Base-by-base conservation (phyloP, 116 monocot species). In the Zostera marina region DNA sequence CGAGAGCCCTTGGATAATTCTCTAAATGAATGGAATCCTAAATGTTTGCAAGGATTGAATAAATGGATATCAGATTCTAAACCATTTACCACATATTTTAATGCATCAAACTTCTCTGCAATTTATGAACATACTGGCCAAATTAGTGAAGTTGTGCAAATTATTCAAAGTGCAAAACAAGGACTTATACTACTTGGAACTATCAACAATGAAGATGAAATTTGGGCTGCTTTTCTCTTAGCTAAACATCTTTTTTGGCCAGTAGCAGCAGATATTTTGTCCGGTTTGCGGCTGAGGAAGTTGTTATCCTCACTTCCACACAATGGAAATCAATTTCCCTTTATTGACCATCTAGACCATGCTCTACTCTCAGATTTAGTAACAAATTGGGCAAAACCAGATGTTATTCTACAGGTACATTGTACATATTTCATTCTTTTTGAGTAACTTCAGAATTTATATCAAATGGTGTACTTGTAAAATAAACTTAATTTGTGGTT, bases 231-330 rank as follows among this genome's bases (percentile, higher is more conserved):
- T 52, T 55, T 72, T 67, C 67, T 72, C 46, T 63, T 96, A 47
- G 73, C 75, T 53, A 82, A 68, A 68, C 82, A 96, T 59, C 79
- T 96, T 54, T 70, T 53, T n/a, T 96, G 89, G 89, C 96, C 89
- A 11, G 70, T 89, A 66, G 74, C 76, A 49, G 13, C 82, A 58
- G 89, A 96, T 68, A 69, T 96, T 65, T 54, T 85, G 24, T 96
- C 96, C 22, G 89, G 96, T 32, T 56, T 96, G 53, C 67, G 82
- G 9, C 45, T 96, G 32, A 70, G 89, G 20, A 85, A 54, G 68
- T 7, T 66, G 44, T 68, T 77, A 22, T 63, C 57, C 52, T 72
- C 74, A 76, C 47, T 67, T 54, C 58, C 53, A 52, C 66, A 73
- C 5, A 45, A 68, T 68, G 74, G 79, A n/a, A 60, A 71, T 20